A percentile compares a stretch with the other conserved stretches of the same genome.
Evolutionary conservation across 169 alveolate species (phyloP).

Genomic region (Sarcocystis neurona): DNA sequence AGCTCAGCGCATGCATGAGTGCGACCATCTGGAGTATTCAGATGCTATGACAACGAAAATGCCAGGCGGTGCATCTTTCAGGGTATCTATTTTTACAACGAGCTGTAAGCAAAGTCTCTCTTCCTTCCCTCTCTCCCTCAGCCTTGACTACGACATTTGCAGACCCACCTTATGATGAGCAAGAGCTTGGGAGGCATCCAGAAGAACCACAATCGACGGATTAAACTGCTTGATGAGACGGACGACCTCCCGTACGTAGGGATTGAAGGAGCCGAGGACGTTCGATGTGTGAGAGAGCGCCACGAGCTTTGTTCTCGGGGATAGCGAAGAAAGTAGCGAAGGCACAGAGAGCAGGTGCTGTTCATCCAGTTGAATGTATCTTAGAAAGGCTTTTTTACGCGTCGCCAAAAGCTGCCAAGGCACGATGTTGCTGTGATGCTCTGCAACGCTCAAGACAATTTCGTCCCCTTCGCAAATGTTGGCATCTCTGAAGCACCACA

Average conservation of each 20-base stretch:
- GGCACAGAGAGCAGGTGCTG: slow-evolving; percentile 38
- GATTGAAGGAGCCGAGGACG: slow-evolving; percentile 63
- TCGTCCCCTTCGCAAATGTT: slow-evolving; percentile 36
- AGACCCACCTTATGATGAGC: slow-evolving; percentile 58
- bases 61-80: no score
- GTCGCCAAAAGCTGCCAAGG: slow-evolving; percentile 72
- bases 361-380: slow-evolving; percentile 30
- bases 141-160: no score
- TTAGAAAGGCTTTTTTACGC: slow-evolving; percentile 61
- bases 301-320: slow-evolving; percentile 61
- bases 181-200: slow-evolving; percentile 69
- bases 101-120: no score
- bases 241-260: neutral
- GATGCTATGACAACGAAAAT: no score
- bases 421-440: slow-evolving; percentile 70
- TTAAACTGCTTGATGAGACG: neutral
- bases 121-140: no score
- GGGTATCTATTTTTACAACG: no score
- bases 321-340: slow-evolving; percentile 45
- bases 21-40: no score
- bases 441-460: slow-evolving; percentile 49
- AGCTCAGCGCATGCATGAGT: no score
- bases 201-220: neutral
- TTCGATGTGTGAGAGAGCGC: slow-evolving; percentile 62
- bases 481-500: slow-evolving; percentile 30